A percentile compares a stretch with the other conserved stretches of the same genome.
Evolutionary conservation across 768 basidiomycete species (phyloP).

Genomic region (Macrocybe gigantea): DNA sequence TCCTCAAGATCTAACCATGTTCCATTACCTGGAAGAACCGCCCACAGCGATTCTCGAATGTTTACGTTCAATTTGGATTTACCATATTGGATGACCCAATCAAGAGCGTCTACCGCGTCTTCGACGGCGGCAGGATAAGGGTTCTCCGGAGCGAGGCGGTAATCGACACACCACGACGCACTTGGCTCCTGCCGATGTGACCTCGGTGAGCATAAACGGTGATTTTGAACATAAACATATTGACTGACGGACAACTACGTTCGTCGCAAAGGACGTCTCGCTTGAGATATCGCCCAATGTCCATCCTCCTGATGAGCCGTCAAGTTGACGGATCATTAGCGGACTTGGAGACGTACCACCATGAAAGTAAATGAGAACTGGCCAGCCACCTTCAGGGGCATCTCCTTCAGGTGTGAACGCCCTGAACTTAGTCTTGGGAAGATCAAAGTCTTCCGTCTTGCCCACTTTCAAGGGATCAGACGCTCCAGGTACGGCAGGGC

Average conservation of each 20-base stretch:
- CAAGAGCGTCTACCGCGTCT: slow-evolving; percentile 61
- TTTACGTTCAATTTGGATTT: slow-evolving; percentile 40
- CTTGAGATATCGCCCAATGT: slow-evolving; percentile 60
- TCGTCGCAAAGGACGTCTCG: slow-evolving; percentile 57
- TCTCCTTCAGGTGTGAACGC: slow-evolving; percentile 57
- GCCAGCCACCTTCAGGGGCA: slow-evolving; percentile 56
- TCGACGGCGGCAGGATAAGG: slow-evolving; percentile 68
- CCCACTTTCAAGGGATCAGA: slow-evolving; percentile 54
- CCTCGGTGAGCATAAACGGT: neutral
- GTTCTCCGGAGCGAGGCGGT: slow-evolving; percentile 67
- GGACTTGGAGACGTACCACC: slow-evolving; percentile 40
- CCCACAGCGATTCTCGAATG: slow-evolving; percentile 56
- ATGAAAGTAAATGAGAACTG: slow-evolving; percentile 68
- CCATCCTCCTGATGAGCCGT: slow-evolving; percentile 55
- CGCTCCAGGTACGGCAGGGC: slow-evolving; percentile 48
- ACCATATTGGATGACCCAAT: slow-evolving; percentile 54
- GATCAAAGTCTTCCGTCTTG: slow-evolving; percentile 42
- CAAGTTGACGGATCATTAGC: neutral
- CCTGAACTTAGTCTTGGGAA: slow-evolving; percentile 50
- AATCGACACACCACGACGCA: slow-evolving; percentile 64
- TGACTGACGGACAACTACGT: slow-evolving; percentile 48
- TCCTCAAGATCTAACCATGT: neutral
- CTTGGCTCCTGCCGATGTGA: slow-evolving; percentile 37
- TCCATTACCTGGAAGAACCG: slow-evolving; percentile 60
- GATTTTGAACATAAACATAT: neutral